Evolutionary conservation across 169 alveolate genomes (phyloP), one percentile per base, ranked within the genome.

Genomic region (Eimeria sp.): DNA sequence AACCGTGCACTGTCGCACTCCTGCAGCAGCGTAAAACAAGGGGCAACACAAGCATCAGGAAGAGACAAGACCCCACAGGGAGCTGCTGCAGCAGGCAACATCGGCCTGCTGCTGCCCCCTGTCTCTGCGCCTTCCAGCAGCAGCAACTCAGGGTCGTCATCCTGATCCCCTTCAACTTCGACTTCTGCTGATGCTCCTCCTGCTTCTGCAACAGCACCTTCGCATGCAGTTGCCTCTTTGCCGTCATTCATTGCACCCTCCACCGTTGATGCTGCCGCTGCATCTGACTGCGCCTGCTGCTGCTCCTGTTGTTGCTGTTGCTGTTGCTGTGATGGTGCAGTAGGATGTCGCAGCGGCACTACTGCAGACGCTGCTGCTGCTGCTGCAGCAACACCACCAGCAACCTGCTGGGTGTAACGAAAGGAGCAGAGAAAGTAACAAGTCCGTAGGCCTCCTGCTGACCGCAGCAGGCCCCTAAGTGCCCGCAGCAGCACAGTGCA

Each of bases 401-500:
- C 57, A 22, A 82, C 72, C 27, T 82, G 90, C 51, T 47, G 65
- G 49, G 30, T 82, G 51, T 82, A 82, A 4, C 72, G 65, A 47
- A 82, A 82, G 10, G 90, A 45, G 49, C 90, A 82, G 51, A 82
- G 90, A 49, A 82, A 82, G 72, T 82, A 82, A n/a, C 90, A 82
- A 1, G 51, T 34, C 11, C 90, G 90, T 7, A 82, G 90, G 90
- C 90, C 90, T 58, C 90, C 90, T 18, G 72, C 65, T 16, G 90
- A 82, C 49, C 90, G 40, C 51, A 82, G 73, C 40, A 82, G 90
- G 49, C 73, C 65, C 90, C 70, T 82, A 27, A 82, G 90, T 18
- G 51, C 90, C 73, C 90, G 90, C 90, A 82, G 90, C 90, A 82
- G 90, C n/a, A 82, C 73, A 49, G 90, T 22, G 72, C 90, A 82